These are phyloP conservation scores for Dendrothele bispora DNA, from an alignment of 768 basidiomycete species.

Conservation along the genomic window DNA sequence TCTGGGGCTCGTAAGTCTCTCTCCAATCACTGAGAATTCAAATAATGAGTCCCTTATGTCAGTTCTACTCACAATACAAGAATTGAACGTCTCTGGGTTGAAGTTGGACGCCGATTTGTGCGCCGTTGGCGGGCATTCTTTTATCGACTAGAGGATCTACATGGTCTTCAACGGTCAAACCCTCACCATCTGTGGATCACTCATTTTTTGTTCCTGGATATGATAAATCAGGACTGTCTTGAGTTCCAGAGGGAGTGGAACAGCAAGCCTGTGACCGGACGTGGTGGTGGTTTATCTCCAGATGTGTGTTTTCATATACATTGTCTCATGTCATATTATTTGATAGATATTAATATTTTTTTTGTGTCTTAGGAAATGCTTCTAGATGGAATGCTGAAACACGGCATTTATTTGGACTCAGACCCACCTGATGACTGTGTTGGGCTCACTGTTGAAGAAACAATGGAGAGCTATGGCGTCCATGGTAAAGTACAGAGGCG, in stretches of 20 bases:
- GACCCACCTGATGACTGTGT: background rate
- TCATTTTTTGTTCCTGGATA: conserved; percentile 36
- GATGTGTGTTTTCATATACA: too few species aligned
- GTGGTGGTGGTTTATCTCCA: conserved; percentile 21
- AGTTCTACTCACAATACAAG: conserved; percentile 40
- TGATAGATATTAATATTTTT: too few species aligned
- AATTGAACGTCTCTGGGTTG: conserved; percentile 47
- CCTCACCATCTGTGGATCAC: conserved; percentile 42
- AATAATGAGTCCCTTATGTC: too few species aligned
- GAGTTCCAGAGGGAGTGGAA: conserved; percentile 40
- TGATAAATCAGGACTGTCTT: conserved; percentile 35
- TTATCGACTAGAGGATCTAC: conserved; percentile 27
- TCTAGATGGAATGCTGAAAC: background rate
- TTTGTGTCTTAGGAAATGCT: background rate
- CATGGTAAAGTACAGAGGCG: background rate
- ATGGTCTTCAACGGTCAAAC: conserved; percentile 30
- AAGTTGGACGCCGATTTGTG: conserved; percentile 39
- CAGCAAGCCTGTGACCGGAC: conserved; percentile 30
- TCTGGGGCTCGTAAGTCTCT: conserved; percentile 30
- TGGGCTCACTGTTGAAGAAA: background rate
- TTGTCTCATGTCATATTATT: too few species aligned
- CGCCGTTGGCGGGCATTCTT: conserved; percentile 44
- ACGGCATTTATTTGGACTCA: conserved; percentile 2
- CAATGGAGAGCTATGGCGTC: background rate
- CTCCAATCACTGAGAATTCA: background rate